Conservation (phyloP, 495 filamentous ascomycete species). For the Cladorrhinum samala region DNA sequence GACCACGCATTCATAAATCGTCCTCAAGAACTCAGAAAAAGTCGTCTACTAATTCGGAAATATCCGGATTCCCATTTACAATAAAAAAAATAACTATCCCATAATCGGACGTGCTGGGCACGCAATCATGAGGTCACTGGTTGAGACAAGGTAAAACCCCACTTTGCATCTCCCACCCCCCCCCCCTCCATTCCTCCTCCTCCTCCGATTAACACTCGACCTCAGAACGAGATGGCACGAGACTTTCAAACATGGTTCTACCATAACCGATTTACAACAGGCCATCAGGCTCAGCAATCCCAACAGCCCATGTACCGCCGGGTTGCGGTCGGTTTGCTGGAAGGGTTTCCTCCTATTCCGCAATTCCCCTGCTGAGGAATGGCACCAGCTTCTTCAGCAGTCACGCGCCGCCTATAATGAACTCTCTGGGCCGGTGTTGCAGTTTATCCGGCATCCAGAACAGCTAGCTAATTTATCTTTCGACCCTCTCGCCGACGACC, state of each 20-base stretch:
- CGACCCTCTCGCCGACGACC: conserved; percentile 84
- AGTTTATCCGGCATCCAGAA: conserved; percentile 74
- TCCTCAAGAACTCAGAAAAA: background rate
- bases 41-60: background rate
- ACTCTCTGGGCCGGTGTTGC: conserved; percentile 66
- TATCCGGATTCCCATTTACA: background rate
- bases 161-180: background rate
- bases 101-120: background rate
- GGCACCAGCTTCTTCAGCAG: conserved; percentile 59
- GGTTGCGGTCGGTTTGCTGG: conserved; percentile 87
- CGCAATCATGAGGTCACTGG: conserved; percentile 6
- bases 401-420: conserved; percentile 68
- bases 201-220: conserved; percentile 5
- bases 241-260: conserved; percentile 54
- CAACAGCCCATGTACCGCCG: conserved; percentile 58
- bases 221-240: conserved; percentile 56
- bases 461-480: conserved; percentile 59
- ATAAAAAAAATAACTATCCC: background rate
- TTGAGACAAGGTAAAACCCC: conserved; percentile 9
- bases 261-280: conserved; percentile 57
- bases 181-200: background rate
- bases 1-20: background rate
- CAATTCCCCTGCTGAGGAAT: conserved; percentile 57
- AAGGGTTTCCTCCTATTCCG: conserved; percentile 85
- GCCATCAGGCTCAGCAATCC: conserved; percentile 53